Base-by-base conservation (phyloP, 2,329 filamentous ascomycete genomes). In the Grosmannia serpens region DNA sequence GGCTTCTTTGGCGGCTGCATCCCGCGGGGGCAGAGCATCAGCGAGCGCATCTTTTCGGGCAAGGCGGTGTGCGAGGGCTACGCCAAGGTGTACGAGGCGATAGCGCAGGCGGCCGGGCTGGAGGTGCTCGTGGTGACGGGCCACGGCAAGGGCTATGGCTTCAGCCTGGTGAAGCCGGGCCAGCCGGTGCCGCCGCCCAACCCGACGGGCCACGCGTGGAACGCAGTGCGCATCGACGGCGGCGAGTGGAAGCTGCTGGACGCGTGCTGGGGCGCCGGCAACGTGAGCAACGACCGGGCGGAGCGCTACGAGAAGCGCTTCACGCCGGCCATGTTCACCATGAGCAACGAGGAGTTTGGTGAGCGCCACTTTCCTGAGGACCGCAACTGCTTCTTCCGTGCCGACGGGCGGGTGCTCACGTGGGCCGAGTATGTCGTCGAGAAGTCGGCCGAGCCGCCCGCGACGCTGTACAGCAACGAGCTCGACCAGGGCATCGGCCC, bases 231-330 rank as follows among this genome's bases (percentile, higher is more conserved):
- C 56, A 90, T 97, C 60, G 92, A 97, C 65, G 82, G 85, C 29
- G 89, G 89, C 2, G 82, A 84, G 63, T 97, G 92, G 92, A 96
- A 96, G 71, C 79, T 97, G 1, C 74, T 97, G 54, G 94, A 99
- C 67, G 73, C 87, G 0, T 97, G 92, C 69, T 99, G 94, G 94
- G 94, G 94, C 46, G 89, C 92, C 0, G 92, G 92, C 2, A 76
- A 82, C 62, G 72, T 95, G 10, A 71, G 77, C 50, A 75, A 67
- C 20, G 72, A 78, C 57, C 71, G 77, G 31, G 75, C 66, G 20
- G 72, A 79, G 59, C 70, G 75, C 1, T 96, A 91, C 72, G 80
- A 80, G 50, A 80, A 86, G 64, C 69, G 75, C 3, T 95, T 96
- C 70, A 79, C 76, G 1, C 82, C 90, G 0, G 70, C 77, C 9